Evolutionary conservation across 495 filamentous ascomycete genomes (phyloP).

Genomic region (Acidiella bohemica): DNA sequence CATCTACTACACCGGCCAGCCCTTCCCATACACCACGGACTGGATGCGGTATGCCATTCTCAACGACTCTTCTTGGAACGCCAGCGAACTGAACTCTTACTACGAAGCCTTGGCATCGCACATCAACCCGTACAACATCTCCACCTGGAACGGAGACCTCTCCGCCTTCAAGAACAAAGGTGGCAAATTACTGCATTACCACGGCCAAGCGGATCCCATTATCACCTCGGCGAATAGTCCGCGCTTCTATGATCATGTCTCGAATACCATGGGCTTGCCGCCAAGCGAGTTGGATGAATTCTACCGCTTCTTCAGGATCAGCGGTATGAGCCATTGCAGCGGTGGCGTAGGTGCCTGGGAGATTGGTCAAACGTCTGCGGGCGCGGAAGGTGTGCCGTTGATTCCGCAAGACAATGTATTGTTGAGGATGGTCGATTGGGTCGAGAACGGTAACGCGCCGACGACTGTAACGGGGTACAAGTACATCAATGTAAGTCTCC

Average conservation of each 20-base stretch:
- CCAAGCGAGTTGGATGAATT: slow-evolving; percentile 38
- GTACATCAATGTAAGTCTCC: slow-evolving; percentile 25
- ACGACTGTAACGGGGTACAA: slow-evolving; percentile 42
- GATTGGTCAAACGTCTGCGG: slow-evolving; percentile 34
- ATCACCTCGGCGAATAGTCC: slow-evolving; percentile 20
- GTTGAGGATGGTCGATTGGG: slow-evolving; percentile 46
- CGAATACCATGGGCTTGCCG: slow-evolving; percentile 31
- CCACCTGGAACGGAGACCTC: slow-evolving; percentile 35
- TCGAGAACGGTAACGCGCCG: slow-evolving; percentile 44
- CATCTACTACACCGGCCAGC: slow-evolving; percentile 11
- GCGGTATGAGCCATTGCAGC: slow-evolving; percentile 42
- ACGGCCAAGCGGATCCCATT: slow-evolving; percentile 22
- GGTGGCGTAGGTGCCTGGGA: slow-evolving; percentile 37
- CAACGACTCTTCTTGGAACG: slow-evolving; percentile 37
- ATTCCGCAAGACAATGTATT: slow-evolving; percentile 14
- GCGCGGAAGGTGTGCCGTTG: slow-evolving; percentile 6
- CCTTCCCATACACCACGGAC: slow-evolving; percentile 16
- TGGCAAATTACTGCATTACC: slow-evolving; percentile 25
- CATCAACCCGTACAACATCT: slow-evolving; percentile 24
- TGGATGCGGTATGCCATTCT: slow-evolving; percentile 43
- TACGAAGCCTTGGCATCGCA: slow-evolving; percentile 30
- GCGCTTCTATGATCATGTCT: slow-evolving; percentile 30
- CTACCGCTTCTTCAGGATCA: slow-evolving; percentile 47
- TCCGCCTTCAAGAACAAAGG: slow-evolving; percentile 18
- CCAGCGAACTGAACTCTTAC: slow-evolving; percentile 26